phyloP scores from a whole-genome alignment of 2,329 filamentous ascomycete genomes.

The Aurifilum marmelostoma region DNA sequence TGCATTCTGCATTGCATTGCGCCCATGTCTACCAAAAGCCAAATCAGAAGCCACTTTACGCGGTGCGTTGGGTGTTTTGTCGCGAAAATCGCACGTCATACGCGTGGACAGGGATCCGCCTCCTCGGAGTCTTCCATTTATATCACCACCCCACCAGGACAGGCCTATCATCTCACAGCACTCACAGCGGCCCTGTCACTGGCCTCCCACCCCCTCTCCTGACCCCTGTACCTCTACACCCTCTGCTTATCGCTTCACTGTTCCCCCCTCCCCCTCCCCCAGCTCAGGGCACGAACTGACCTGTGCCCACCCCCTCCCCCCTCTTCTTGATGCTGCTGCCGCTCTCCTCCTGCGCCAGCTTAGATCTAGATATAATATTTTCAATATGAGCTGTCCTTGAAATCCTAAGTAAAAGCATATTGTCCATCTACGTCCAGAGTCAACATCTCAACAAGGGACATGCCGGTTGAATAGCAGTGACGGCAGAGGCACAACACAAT shows the following conservation, averaged over 20 bases:
- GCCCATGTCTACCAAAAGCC: background rate
- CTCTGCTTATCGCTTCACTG: background rate
- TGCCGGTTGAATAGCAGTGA: constrained; percentile 21
- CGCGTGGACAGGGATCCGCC: constrained; percentile 11
- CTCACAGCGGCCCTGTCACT: background rate
- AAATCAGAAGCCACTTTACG: constrained; percentile 18
- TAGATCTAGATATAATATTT: no score
- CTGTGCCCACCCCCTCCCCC: constrained; percentile 2
- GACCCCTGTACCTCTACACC: background rate
- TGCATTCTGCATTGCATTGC: constrained; percentile 12
- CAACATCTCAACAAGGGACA: constrained; percentile 13
- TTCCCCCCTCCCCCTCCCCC: background rate
- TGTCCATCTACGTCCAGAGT: no score
- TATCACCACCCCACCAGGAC: background rate
- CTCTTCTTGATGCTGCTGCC: background rate
- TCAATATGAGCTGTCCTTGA: no score
- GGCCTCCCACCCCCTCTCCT: no score
- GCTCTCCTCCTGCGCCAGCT: no score
- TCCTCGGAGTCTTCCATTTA: background rate
- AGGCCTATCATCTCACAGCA: background rate
- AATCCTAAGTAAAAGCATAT: no score
- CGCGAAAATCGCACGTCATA: constrained; percentile 19
- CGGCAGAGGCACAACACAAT: background rate
- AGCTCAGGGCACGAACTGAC: background rate
- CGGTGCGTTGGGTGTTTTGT: constrained; percentile 3